A percentile compares a stretch with the other conserved stretches of the same genome.
These are phyloP conservation scores for Kodamaea hsintzibuensis DNA, from an alignment of 805 yeast species.

Conservation along the genomic window DNA sequence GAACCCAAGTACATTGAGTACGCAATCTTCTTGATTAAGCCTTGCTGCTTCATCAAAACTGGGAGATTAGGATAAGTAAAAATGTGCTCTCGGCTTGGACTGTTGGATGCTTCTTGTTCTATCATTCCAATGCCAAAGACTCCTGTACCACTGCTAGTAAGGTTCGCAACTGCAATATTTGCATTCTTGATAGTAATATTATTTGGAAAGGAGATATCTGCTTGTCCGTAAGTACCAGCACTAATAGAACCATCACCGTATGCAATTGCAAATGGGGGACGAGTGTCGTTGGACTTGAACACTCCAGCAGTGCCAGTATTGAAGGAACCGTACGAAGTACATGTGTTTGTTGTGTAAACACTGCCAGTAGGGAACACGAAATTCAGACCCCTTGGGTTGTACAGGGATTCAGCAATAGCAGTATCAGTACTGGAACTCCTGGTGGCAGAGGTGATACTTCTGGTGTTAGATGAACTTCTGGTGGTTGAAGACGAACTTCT, in stretches of 20 bases:
- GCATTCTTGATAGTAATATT: background rate
- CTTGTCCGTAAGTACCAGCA: background rate
- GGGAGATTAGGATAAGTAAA: constrained; percentile 45
- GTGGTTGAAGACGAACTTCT: too few relatives aligned
- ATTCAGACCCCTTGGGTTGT: too few relatives aligned
- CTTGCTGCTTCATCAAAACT: constrained; percentile 53
- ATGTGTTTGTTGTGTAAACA: background rate
- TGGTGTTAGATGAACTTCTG: too few relatives aligned
- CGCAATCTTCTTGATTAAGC: constrained; percentile 53
- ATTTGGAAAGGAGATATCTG: background rate
- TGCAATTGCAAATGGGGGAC: background rate
- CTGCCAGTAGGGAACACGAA: background rate
- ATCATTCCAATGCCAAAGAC: background rate
- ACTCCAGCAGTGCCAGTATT: background rate
- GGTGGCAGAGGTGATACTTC: too few relatives aligned
- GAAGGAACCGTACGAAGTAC: background rate
- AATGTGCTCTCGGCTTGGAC: background rate
- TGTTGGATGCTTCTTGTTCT: background rate
- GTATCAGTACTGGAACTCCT: too few relatives aligned
- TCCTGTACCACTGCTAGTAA: background rate
- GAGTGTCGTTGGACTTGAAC: background rate
- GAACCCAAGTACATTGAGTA: constrained; percentile 65
- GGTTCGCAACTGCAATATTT: background rate
- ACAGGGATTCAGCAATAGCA: too few relatives aligned
- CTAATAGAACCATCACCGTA: background rate